These are phyloP conservation scores for Saccharomycopsis sp. DNA, from an alignment of 805 yeast species.

Conservation along the genomic window DNA sequence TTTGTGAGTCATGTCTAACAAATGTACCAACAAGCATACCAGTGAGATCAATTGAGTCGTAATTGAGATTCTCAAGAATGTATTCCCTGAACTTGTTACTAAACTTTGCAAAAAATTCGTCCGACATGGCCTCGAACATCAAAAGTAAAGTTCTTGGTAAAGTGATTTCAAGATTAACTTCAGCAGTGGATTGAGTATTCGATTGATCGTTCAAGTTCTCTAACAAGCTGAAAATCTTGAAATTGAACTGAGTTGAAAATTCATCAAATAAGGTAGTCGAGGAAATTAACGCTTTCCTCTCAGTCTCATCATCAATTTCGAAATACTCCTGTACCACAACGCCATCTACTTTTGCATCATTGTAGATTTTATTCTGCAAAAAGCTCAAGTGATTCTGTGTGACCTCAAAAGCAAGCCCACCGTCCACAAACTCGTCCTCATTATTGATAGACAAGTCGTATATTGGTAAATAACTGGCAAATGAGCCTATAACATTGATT, in stretches of 20 bases:
- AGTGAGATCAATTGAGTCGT: conserved; percentile 51
- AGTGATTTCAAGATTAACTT: conserved; percentile 28
- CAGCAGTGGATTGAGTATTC: conserved; percentile 41
- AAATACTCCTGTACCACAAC: conserved; percentile 25
- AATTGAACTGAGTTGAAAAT: conserved; percentile 46
- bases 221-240: conserved; percentile 50
- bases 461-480: conserved; percentile 67
- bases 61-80: conserved; percentile 48
- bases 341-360: conserved; percentile 23
- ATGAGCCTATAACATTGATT: conserved; percentile 57
- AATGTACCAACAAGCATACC: conserved; percentile 68
- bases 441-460: conserved; percentile 41
- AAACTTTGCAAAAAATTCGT: conserved; percentile 39
- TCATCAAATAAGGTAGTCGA: conserved; percentile 65
- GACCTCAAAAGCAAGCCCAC: conserved; percentile 40
- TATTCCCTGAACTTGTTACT: conserved; percentile 40
- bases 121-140: conserved; percentile 51
- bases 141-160: conserved; percentile 39
- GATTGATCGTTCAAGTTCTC: conserved; percentile 61
- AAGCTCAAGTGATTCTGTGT: conserved; percentile 55
- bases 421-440: conserved; percentile 26
- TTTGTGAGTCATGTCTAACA: conserved; percentile 51
- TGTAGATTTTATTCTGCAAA: conserved; percentile 37
- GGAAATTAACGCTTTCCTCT: conserved; percentile 53
- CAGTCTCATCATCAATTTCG: conserved; percentile 34